Percentiles rank a stretch among this genome's conserved stretches.
Evolutionary conservation across 345 rosid species (phyloP).

Genomic region (Orychophragmus violaceus): DNA sequence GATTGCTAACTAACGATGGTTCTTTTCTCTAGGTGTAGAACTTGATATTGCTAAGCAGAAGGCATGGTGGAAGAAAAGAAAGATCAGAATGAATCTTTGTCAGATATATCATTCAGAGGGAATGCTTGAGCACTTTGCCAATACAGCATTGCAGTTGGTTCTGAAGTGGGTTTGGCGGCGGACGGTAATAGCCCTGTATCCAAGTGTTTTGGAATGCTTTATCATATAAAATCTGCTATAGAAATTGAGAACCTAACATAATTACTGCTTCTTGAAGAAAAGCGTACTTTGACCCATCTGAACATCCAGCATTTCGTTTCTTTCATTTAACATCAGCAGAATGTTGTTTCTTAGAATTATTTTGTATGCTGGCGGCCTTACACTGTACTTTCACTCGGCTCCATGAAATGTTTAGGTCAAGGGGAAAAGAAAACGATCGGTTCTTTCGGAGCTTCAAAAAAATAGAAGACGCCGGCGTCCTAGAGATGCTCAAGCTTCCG

Average conservation of each 20-base stretch:
- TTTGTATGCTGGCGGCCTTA: conserved; percentile 3
- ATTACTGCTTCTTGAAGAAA: conserved; percentile 4
- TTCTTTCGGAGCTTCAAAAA: conserved; percentile 27
- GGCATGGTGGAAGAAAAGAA: conserved; percentile 73
- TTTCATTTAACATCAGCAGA: conserved; percentile 2
- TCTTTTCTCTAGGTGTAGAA: conserved; percentile 19
- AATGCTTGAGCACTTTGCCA: conserved; percentile 67
- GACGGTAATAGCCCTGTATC: conserved; percentile 44
- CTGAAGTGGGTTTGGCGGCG: conserved; percentile 47
- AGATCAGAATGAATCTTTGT: conserved; percentile 72
- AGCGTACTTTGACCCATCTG: neutral
- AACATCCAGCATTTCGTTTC: conserved; percentile 12
- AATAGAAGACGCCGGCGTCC: conserved; percentile 29
- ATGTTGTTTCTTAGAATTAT: neutral
- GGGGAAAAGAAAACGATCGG: conserved; percentile 30
- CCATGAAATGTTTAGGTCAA: conserved; percentile 17
- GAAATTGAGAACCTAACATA: conserved; percentile 8
- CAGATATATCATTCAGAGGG: conserved; percentile 70
- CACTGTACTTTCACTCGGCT: neutral
- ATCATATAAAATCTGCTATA: neutral
- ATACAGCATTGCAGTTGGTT: conserved; percentile 61
- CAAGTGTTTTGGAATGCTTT: no score
- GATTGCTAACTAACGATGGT: neutral
- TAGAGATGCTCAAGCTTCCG: conserved; percentile 13
- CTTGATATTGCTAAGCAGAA: conserved; percentile 33